Conservation (phyloP, 2,329 filamentous ascomycete genomes). For the Botrytis cinerea region DNA sequence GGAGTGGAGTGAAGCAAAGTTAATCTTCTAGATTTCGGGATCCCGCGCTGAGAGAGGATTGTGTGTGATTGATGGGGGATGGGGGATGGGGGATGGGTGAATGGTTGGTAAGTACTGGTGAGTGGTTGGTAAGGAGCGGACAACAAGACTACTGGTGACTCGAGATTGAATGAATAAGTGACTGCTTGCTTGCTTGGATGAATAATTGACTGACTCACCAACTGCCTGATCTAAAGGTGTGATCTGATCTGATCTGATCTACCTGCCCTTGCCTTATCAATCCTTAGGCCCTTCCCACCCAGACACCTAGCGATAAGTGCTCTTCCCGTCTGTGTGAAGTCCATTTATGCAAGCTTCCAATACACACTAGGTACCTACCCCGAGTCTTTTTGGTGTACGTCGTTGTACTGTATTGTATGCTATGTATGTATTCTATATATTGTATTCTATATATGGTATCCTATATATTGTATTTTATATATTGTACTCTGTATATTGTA, state of each 20-base stretch:
- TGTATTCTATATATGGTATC: too few relatives aligned
- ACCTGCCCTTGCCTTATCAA: background rate
- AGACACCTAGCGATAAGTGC: background rate
- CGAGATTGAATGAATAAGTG: too few relatives aligned
- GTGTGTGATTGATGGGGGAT: too few relatives aligned
- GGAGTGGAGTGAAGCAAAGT: background rate
- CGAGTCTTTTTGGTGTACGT: background rate
- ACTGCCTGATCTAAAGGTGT: background rate
- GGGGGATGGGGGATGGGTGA: too few relatives aligned
- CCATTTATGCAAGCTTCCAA: background rate
- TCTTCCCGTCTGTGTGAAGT: background rate
- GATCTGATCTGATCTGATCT: background rate
- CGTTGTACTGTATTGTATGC: background rate
- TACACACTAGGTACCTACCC: background rate
- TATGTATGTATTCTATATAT: too few relatives aligned
- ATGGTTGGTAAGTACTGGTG: too few relatives aligned
- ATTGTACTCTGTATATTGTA: too few relatives aligned
- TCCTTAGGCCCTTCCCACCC: background rate
- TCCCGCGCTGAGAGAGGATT: too few relatives aligned
- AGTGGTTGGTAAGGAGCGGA: too few relatives aligned
- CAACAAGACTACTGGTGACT: background rate
- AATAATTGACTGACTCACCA: background rate
- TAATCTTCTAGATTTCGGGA: background rate
- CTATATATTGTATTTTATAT: too few relatives aligned
- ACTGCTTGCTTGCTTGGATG: too few relatives aligned